Evolutionary conservation across 768 basidiomycete species (phyloP).

Genomic region (Cubamyces sp.): DNA sequence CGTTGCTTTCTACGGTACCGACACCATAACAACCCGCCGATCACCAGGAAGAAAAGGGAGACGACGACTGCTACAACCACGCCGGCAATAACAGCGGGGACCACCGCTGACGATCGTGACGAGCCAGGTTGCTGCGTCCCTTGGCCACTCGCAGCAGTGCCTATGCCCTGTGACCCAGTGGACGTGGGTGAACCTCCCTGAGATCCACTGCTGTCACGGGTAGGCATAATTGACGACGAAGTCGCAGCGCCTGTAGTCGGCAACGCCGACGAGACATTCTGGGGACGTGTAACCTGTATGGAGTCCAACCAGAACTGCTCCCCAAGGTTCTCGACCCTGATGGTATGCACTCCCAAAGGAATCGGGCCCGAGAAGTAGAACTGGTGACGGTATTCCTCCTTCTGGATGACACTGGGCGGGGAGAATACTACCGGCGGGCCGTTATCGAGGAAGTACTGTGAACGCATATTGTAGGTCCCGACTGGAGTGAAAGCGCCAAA

Average conservation of each 20-base stretch:
- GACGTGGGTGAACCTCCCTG: background rate
- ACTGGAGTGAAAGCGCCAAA: background rate
- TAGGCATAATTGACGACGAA: background rate
- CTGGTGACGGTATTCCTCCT: background rate
- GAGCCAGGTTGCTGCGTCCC: background rate
- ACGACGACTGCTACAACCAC: background rate
- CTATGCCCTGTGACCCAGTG: background rate
- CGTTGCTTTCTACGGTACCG: background rate
- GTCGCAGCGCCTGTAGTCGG: background rate
- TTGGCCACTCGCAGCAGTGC: background rate
- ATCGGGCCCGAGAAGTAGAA: slow-evolving; percentile 4
- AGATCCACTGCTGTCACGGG: background rate
- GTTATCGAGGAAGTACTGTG: slow-evolving; percentile 7
- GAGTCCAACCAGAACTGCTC: slow-evolving; percentile 14
- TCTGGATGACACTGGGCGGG: background rate
- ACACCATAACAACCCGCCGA: background rate
- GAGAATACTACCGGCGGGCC: background rate
- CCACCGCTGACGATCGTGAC: background rate
- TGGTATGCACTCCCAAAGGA: background rate
- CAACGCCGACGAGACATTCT: background rate
- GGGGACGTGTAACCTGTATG: background rate
- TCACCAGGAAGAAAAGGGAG: background rate
- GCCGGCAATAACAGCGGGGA: background rate
- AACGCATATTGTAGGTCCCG: slow-evolving; percentile 1
- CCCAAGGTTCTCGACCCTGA: slow-evolving; percentile 11